These are phyloP conservation scores for Cynanchum wilfordii DNA, from an alignment of 257 asterid genomes.

Conservation along the genomic window DNA sequence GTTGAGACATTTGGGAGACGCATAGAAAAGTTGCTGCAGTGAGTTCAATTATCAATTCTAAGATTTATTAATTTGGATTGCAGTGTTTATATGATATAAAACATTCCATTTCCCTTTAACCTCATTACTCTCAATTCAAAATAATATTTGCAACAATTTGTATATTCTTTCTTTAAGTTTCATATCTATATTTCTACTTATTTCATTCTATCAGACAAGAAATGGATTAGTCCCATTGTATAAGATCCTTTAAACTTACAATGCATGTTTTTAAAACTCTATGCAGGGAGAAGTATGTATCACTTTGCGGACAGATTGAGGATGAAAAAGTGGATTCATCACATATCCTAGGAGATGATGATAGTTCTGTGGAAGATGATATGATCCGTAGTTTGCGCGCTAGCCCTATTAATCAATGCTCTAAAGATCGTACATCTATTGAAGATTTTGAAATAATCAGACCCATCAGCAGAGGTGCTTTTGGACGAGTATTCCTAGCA, in stretches of 20 bases:
- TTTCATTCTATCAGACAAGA: not conserved
- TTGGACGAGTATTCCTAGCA: slow-evolving; percentile 92
- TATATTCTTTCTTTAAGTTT: not conserved
- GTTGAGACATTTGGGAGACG: slow-evolving; percentile 98
- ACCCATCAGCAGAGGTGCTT: slow-evolving; percentile 99
- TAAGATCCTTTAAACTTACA: slow-evolving; percentile 15
- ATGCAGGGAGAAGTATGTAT: slow-evolving; percentile 89
- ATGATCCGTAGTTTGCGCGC: slow-evolving; percentile 79
- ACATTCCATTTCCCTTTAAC: slow-evolving; percentile 7
- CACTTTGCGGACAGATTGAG: slow-evolving; percentile 82
- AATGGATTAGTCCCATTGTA: not conserved
- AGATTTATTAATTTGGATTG: slow-evolving; percentile 1
- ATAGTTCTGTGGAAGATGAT: slow-evolving; percentile 75
- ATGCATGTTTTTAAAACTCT: slow-evolving; percentile 25
- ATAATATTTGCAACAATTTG: not conserved
- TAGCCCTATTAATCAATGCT: slow-evolving; percentile 78
- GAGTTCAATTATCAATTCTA: slow-evolving; percentile 34
- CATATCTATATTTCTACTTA: not conserved
- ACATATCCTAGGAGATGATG: slow-evolving; percentile 52
- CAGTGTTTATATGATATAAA: not conserved
- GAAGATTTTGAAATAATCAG: slow-evolving; percentile 97
- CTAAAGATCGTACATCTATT: slow-evolving; percentile 89
- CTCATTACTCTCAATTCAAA: not conserved
- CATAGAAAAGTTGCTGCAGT: slow-evolving; percentile 91
- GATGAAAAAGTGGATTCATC: slow-evolving; percentile 60